Base-by-base conservation (phyloP, 129 eudicot species). In the Artemisia annua region DNA sequence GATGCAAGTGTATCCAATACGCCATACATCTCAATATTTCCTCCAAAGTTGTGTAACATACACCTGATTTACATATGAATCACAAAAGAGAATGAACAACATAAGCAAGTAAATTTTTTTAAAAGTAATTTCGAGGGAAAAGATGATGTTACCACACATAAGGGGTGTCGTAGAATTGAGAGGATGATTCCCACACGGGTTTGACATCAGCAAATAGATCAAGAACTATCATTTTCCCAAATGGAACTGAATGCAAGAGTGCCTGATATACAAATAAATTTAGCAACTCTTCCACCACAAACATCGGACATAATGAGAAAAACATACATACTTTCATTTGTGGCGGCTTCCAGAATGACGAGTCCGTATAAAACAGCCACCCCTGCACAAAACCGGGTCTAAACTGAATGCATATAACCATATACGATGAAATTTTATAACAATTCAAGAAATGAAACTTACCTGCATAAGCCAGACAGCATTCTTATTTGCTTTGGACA, bases 391-490 rank as follows among this genome's bases (percentile, higher is more conserved):
- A 69, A 48, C 22, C 62, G 32, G 14, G 13, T 12, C 63, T 57
- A 19, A 24, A 50, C 22, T 4, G 13, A 69, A 16, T 69, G 2
- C 73, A 30, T 70, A 51, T 18, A 54, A 35, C 51, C 17, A 39
- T 55, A 32, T 19, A 30, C 10, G 46, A 46, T 43, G 26, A 24
- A 56, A n/a, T 12, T 56, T 17, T 30, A 20, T 65, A 54, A 53
- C 11, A 48, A 20, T n/a, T 66, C 20, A 65, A 10, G 32, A 48
- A 58, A 48, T 26, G 1, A 26, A 48, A 73, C 35, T 43, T 84
- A 90, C 98, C 82, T 93, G 98, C 99, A 95, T 95, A 57, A 95
- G 90, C 99, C 99, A 95, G 59, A 95, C 90, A 5, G 99, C 99
- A 83, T 95, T 76, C 51, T 83, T 85, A 65, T 95, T 83, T n/a